Evolutionary conservation across 768 basidiomycete species (phyloP), one percentile per base, ranked within the genome.

Genomic region (Megacollybia marginata): DNA sequence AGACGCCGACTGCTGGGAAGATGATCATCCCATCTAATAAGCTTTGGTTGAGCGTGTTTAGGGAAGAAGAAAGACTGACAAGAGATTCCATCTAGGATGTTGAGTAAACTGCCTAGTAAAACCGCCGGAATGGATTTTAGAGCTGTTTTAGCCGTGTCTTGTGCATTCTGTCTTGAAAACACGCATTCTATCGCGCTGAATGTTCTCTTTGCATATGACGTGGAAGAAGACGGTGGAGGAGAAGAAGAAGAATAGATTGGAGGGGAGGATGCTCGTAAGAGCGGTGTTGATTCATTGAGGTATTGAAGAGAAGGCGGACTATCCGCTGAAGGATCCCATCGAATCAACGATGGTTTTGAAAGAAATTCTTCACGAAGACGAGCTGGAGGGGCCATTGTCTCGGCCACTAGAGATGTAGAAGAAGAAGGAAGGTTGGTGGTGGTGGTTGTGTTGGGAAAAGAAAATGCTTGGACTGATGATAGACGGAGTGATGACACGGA

Each of bases 41-140:
- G 44, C 28, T n/a, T 35, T 19, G 3, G 19, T 2, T 13, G 31
- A 7, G 9, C 6, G 20, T 23, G 33, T 33, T 12, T 20, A 12
- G 18, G 15, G 32, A 9, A 7, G 16, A 20, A 19, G 34, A 42
- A 9, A 49, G 50, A 74, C 85, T 64, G 61, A 87, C 85, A 97
- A 42, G 88, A 91, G 47, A 99, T 83, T 9, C 93, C 96, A 61
- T 99, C 95, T 33, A 99, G 72, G 42, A 97, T 78, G 58, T 97
- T 98, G 50, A 98, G 69, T 34, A 97, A 64, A 55, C 80, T 76
- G 7, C 93, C 95, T 19, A 96, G 71, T 13, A 92, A 61, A 3
- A 94, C 91, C 0, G 92, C 88, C 1, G 94, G 93, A n/a, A 94
- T 57, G 0, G 82, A 73, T 45, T 61, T 65, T 5, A 76, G 52